Conservation (phyloP, 2,329 filamentous ascomycete genomes). For the Colletotrichum falcatum region DNA sequence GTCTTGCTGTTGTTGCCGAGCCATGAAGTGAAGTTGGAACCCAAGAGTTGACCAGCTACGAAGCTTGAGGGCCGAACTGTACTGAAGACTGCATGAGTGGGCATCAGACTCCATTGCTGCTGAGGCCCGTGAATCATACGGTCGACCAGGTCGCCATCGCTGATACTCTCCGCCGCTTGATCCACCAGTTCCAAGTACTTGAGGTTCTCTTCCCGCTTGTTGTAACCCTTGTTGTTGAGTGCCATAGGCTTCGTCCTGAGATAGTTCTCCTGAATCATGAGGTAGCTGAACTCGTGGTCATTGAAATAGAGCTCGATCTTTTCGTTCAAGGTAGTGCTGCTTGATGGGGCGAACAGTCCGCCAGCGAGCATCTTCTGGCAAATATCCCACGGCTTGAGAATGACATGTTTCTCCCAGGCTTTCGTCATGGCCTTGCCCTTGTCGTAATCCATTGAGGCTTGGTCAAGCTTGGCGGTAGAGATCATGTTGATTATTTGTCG, state of each 20-base stretch:
- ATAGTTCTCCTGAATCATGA: constrained; percentile 99
- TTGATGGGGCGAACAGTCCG: constrained; percentile 85
- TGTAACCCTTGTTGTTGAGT: constrained; percentile 68
- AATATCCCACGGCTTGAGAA: constrained; percentile 98
- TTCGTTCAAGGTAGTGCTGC: constrained; percentile 91
- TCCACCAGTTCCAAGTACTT: constrained; percentile 90
- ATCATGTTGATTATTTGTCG: constrained; percentile 99
- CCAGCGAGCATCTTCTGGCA: constrained; percentile 91
- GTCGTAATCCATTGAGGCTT: constrained; percentile 82
- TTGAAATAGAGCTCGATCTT: constrained; percentile 99
- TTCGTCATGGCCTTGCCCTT: constrained; percentile 95
- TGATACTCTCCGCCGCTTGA: constrained; percentile 93
- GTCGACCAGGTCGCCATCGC: constrained; percentile 95
- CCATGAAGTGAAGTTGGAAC: constrained; percentile 88
- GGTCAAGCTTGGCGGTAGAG: constrained; percentile 90
- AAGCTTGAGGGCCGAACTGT: constrained; percentile 93
- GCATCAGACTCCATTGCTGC: constrained; percentile 99
- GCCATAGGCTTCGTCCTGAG: constrained; percentile 82
- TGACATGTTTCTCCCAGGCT: constrained; percentile 97
- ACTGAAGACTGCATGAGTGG: constrained; percentile 93
- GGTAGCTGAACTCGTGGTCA: constrained; percentile 95
- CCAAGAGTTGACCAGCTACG: constrained; percentile 80
- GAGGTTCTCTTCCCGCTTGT: constrained; percentile 76
- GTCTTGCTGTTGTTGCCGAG: constrained; percentile 94
- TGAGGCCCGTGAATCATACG: constrained; percentile 98